phyloP scores from a whole-genome alignment of 306 rosid genomes.

The Medicago ruthenica region DNA sequence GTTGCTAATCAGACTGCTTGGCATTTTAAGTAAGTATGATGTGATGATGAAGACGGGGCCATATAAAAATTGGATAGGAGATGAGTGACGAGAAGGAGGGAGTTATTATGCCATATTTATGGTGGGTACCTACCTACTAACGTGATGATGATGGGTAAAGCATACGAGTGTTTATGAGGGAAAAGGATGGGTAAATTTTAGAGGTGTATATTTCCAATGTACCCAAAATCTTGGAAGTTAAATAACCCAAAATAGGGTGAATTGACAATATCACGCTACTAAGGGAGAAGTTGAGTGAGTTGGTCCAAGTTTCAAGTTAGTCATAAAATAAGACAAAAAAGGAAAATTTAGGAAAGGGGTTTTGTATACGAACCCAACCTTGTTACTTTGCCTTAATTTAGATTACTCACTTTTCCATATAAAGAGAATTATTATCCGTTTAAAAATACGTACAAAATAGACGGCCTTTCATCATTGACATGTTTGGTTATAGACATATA shows the following conservation, averaged over 20 bases:
- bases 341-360: slow-evolving; percentile 39
- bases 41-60: slow-evolving; percentile 42
- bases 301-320: slow-evolving; percentile 39
- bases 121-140: slow-evolving; percentile 47
- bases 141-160: slow-evolving; percentile 34
- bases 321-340: slow-evolving; percentile 32
- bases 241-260: slow-evolving; percentile 40
- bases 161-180: slow-evolving; percentile 21
- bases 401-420: slow-evolving; percentile 22
- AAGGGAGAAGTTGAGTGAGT: slow-evolving; percentile 27
- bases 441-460: slow-evolving; percentile 10
- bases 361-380: slow-evolving; percentile 31
- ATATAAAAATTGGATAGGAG: slow-evolving; percentile 30
- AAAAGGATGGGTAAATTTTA: slow-evolving; percentile 10
- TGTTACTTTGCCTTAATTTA: slow-evolving; percentile 41
- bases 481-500: slow-evolving; percentile 17
- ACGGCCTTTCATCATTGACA: slow-evolving; percentile 32
- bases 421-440: slow-evolving; percentile 2
- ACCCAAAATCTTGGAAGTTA: slow-evolving; percentile 47
- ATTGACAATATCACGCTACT: background rate
- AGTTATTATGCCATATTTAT: slow-evolving; percentile 57
- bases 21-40: too few relatives aligned
- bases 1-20: too few relatives aligned
- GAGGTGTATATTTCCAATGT: slow-evolving; percentile 45
- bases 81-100: slow-evolving; percentile 16